A percentile compares a stretch with the other conserved stretches of the same genome.
phyloP scores from a whole-genome alignment of 2,329 filamentous ascomycete species.

The Knufia fluminis region DNA sequence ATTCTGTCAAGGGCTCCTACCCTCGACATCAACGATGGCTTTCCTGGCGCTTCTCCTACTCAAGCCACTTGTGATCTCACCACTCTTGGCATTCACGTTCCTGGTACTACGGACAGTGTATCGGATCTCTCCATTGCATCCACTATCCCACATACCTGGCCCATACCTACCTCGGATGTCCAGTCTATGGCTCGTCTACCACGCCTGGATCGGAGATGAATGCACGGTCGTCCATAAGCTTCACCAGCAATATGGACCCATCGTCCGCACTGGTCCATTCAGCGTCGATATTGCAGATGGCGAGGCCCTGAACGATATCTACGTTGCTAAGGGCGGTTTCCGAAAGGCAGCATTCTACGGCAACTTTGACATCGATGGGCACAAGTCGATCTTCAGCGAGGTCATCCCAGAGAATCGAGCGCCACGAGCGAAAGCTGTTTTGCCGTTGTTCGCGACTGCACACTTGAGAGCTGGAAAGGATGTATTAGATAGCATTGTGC shows the following conservation, averaged over 20 bases:
- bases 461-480: slow-evolving; percentile 32
- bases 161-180: slow-evolving; percentile 24
- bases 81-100: slow-evolving; percentile 12
- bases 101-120: slow-evolving; percentile 5
- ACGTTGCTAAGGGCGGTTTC: slow-evolving; percentile 45
- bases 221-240: slow-evolving; percentile 24
- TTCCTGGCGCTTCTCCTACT: background rate
- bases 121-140: slow-evolving; percentile 5
- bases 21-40: background rate
- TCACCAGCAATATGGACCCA: slow-evolving; percentile 29
- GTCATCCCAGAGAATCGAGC: slow-evolving; percentile 33
- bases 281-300: slow-evolving; percentile 37
- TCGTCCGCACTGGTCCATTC: slow-evolving; percentile 32
- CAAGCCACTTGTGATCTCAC: background rate
- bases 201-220: slow-evolving; percentile 29
- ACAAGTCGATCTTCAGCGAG: slow-evolving; percentile 42
- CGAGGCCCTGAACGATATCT: slow-evolving; percentile 41
- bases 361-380: slow-evolving; percentile 51
- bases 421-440: slow-evolving; percentile 41
- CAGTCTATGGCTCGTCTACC: slow-evolving; percentile 28
- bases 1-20: background rate
- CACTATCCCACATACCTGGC: background rate
- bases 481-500: slow-evolving; percentile 34
- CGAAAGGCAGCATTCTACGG: slow-evolving; percentile 43
- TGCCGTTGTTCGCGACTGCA: slow-evolving; percentile 42